Conservation (phyloP, 495 filamentous ascomycete species). For the Penicillium maclennaniae region DNA sequence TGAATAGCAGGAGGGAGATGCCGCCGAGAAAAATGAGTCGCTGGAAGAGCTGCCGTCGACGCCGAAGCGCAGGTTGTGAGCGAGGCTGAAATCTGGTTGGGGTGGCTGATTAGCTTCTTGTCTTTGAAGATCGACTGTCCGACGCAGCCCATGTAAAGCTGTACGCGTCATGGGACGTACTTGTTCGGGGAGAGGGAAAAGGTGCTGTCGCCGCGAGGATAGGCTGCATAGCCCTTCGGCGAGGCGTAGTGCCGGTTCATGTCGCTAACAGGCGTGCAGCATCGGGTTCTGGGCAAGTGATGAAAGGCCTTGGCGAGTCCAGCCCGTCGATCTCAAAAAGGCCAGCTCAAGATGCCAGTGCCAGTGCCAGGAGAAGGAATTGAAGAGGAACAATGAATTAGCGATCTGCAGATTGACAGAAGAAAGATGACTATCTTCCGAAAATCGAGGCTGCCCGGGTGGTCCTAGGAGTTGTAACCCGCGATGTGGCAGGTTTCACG, state of each 20-base stretch:
- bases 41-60: slow-evolving; percentile 69
- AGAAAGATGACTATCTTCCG: not conserved
- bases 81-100: slow-evolving; percentile 66
- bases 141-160: slow-evolving; percentile 6
- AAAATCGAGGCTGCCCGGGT: slow-evolving; percentile 7
- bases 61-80: slow-evolving; percentile 67
- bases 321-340: slow-evolving; percentile 7
- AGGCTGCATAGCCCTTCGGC: slow-evolving; percentile 71
- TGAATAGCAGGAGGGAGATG: slow-evolving; percentile 58
- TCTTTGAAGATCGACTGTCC: slow-evolving; percentile 2
- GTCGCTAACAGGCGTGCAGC: slow-evolving; percentile 27
- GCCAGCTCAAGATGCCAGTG: slow-evolving; percentile 4
- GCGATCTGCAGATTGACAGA: not conserved
- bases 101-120: slow-evolving; percentile 2
- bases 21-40: slow-evolving; percentile 54
- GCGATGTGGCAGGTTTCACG: not conserved
- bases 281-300: slow-evolving; percentile 21
- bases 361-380: not conserved
- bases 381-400: not conserved
- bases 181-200: slow-evolving; percentile 89
- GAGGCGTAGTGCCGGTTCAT: slow-evolving; percentile 64
- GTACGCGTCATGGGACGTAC: slow-evolving; percentile 44
- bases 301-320: slow-evolving; percentile 4
- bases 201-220: slow-evolving; percentile 55
- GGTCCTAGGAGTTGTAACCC: not conserved